Conservation (phyloP, 2,329 filamentous ascomycete genomes). For the Exophiala mesophila region DNA sequence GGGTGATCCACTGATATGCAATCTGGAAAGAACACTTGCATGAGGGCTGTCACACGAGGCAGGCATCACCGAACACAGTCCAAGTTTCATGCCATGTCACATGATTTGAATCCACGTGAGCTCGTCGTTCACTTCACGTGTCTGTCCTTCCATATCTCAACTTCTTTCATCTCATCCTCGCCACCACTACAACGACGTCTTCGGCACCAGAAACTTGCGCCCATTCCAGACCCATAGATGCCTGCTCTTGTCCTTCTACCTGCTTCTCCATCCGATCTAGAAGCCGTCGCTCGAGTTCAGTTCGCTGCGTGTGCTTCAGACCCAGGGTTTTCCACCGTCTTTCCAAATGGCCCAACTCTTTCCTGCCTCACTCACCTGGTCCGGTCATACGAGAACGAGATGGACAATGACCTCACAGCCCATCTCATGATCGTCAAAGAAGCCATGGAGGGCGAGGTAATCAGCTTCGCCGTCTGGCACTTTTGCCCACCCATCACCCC, state of each 20-base stretch:
- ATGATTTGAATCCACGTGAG: too few species aligned
- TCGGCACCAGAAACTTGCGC: too few species aligned
- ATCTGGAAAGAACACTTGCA: too few species aligned
- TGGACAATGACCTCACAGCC: slow-evolving; percentile 20
- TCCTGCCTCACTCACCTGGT: slow-evolving; percentile 19
- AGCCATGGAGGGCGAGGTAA: slow-evolving; percentile 18
- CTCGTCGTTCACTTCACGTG: too few species aligned
- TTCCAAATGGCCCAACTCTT: slow-evolving; percentile 19
- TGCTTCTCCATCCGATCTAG: slow-evolving; percentile 18
- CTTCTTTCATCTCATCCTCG: too few species aligned
- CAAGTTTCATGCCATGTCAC: too few species aligned
- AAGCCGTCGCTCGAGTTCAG: slow-evolving; percentile 15
- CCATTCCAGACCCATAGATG: too few species aligned
- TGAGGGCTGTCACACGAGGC: too few species aligned
- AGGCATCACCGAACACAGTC: too few species aligned
- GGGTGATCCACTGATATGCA: too few species aligned
- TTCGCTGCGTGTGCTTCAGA: slow-evolving; percentile 19
- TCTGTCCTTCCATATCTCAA: too few species aligned
- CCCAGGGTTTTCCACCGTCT: slow-evolving; percentile 16
- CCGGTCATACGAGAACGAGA: slow-evolving; percentile 11
- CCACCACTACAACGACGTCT: too few species aligned
- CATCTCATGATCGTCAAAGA: slow-evolving; percentile 23
- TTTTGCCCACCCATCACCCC: slow-evolving; percentile 11
- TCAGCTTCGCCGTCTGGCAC: slow-evolving; percentile 22
- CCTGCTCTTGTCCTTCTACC: slow-evolving; percentile 20